Evolutionary conservation across 805 yeast genomes (phyloP), one percentile per base, ranked within the genome.

Genomic region (Saccharomycopsis lassenensis): DNA sequence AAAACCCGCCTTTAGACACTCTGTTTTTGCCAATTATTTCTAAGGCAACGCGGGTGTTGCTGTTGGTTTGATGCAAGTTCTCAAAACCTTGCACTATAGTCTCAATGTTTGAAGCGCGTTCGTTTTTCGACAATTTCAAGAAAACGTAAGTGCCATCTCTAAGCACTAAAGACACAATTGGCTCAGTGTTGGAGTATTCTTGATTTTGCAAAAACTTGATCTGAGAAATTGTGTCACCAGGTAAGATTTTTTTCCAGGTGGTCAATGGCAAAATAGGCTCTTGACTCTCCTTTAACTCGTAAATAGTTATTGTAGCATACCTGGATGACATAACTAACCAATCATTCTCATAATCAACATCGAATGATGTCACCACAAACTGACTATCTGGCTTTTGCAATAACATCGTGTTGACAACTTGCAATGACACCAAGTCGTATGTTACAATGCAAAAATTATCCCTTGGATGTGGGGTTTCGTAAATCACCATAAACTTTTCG

Each of bases 161-260:
- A 32, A 77, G 68, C 0, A 85, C 74, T 12, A 77, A 50, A 5
- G 33, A 31, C 4, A 35, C 20, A 12, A 30, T 10, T 4, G 33
- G 20, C 1, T 49, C 44, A n/a, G 54, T 19, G n/a, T 37, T 33
- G 26, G 46, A 41, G 1, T 29, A 5, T 0, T 39, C 35, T 2
- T 53, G 44, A 27, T 60, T 55, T n/a, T n/a, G n/a, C 1, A 74
- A 52, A 3, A 62, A 48, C 12, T 57, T 56, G 3, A 77, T 56
- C 1, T 75, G 64, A 0, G 89, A 72, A 6, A 78, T 70, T 0
- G 87, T 74, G 46, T 81, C 91, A 8, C 87, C 86, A 2, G 69
- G 60, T 3, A 69, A 63, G 8, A 77, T 45, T 46, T 71, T 75
- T 47, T 65, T 70, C 57, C 63, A 67, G 21, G 50, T 33, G 16